phyloP scores from a whole-genome alignment of 768 basidiomycete genomes.

The Pulveroboletus sp. region DNA sequence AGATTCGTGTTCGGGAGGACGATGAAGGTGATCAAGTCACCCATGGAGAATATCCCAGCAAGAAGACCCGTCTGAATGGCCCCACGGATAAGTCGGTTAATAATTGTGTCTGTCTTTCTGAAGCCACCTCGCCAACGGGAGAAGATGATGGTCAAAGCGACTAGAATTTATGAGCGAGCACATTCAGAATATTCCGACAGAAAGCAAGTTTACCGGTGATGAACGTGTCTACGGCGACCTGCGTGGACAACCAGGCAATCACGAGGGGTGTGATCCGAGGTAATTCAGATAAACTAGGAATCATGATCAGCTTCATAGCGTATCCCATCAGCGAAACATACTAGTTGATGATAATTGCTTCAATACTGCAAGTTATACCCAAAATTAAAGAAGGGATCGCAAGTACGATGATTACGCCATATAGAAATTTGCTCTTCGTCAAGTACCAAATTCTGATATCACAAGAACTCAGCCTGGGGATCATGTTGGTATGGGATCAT shows the following conservation, averaged over 20 bases:
- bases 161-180: slow-evolving; percentile 7
- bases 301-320: background rate
- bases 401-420: slow-evolving; percentile 33
- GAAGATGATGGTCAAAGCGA: slow-evolving; percentile 29
- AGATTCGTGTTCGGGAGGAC: slow-evolving; percentile 29
- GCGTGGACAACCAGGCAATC: slow-evolving; percentile 47
- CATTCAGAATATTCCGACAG: no score
- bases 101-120: slow-evolving; percentile 47
- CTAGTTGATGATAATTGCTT: slow-evolving; percentile 40
- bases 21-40: slow-evolving; percentile 40
- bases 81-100: slow-evolving; percentile 53
- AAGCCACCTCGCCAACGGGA: slow-evolving; percentile 51
- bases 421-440: slow-evolving; percentile 20
- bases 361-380: slow-evolving; percentile 42
- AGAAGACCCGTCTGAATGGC: slow-evolving; percentile 55
- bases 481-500: background rate
- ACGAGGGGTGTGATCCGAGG: slow-evolving; percentile 38
- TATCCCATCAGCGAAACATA: slow-evolving; percentile 19
- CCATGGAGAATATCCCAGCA: slow-evolving; percentile 48
- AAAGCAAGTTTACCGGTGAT: slow-evolving; percentile 38
- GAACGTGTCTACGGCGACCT: slow-evolving; percentile 41
- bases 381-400: slow-evolving; percentile 41
- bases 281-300: slow-evolving; percentile 39
- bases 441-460: slow-evolving; percentile 13
- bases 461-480: background rate